Percentiles rank a stretch among this genome's conserved stretches.
Evolutionary conservation across 2,329 filamentous ascomycete species (phyloP).

Genomic region (Cytospora paraplurivora): DNA sequence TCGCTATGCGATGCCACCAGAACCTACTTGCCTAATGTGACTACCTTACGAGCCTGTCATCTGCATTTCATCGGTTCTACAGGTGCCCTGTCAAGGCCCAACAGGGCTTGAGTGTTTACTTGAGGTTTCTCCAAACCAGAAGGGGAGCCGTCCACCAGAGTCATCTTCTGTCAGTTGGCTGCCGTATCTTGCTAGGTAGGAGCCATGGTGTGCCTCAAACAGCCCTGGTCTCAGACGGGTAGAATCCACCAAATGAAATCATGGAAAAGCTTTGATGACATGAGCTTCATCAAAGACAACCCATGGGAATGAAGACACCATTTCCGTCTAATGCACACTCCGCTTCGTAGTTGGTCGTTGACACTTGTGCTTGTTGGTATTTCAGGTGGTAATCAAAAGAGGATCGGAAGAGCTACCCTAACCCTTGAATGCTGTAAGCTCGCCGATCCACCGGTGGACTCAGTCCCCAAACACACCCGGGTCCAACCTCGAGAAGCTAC

Average conservation of each 20-base stretch:
- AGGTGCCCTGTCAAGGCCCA: background rate
- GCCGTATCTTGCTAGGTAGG: slow-evolving; percentile 18
- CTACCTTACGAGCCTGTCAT: background rate
- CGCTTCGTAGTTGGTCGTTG: background rate
- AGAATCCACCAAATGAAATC: background rate
- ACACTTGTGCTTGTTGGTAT: no score
- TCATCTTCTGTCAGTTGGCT: slow-evolving; percentile 14
- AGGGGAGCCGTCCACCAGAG: slow-evolving; percentile 7
- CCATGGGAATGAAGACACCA: slow-evolving; percentile 14
- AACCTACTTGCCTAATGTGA: background rate
- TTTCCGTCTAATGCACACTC: background rate
- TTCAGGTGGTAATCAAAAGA: no score
- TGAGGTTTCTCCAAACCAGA: slow-evolving; percentile 9
- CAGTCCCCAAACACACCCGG: background rate
- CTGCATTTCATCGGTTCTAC: background rate
- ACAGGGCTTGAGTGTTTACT: background rate
- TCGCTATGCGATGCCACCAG: background rate
- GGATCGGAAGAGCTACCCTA: no score
- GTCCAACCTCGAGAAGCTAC: background rate
- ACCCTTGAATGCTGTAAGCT: background rate
- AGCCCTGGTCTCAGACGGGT: slow-evolving; percentile 7
- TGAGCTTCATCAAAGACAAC: background rate
- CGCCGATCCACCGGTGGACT: background rate
- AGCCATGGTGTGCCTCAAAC: slow-evolving; percentile 11
- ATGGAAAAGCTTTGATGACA: slow-evolving; percentile 10